Evolutionary conservation across 2,329 filamentous ascomycete genomes (phyloP).

Genomic region (Fusarium compactum): DNA sequence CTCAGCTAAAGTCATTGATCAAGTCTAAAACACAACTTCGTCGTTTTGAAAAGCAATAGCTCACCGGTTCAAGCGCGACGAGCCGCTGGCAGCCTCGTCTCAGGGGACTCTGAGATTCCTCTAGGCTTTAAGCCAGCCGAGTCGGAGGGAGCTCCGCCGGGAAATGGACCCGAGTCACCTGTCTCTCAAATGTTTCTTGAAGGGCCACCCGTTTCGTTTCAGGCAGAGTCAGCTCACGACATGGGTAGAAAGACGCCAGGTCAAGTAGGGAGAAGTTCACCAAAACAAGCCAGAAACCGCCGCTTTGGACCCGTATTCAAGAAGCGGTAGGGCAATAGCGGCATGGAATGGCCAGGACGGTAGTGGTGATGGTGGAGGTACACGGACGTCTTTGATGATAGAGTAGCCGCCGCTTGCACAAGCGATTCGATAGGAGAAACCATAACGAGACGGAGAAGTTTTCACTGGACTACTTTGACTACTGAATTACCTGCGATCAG

Average conservation of each 20-base stretch:
- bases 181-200: conserved; percentile 34
- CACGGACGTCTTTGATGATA: conserved; percentile 13
- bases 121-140: neutral
- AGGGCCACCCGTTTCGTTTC: conserved; percentile 39
- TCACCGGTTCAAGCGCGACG: conserved; percentile 30
- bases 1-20: neutral
- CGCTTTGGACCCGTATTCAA: conserved; percentile 13
- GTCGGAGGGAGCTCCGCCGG: conserved; percentile 16
- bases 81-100: conserved; percentile 37
- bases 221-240: conserved; percentile 35
- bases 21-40: neutral
- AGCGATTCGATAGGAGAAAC: conserved; percentile 15
- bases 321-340: conserved; percentile 28
- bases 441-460: conserved; percentile 17
- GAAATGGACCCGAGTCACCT: conserved; percentile 11
- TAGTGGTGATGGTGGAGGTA: conserved; percentile 30
- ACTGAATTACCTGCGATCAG: conserved; percentile 13
- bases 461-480: conserved; percentile 5
- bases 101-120: conserved; percentile 30
- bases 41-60: conserved; percentile 1
- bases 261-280: conserved; percentile 15
- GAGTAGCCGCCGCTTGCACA: conserved; percentile 9
- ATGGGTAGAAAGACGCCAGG: conserved; percentile 28
- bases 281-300: conserved; percentile 8
- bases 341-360: conserved; percentile 22